These are phyloP conservation scores for Actinidia chinensis DNA, from an alignment of 179 eudicot species.

Conservation along the genomic window DNA sequence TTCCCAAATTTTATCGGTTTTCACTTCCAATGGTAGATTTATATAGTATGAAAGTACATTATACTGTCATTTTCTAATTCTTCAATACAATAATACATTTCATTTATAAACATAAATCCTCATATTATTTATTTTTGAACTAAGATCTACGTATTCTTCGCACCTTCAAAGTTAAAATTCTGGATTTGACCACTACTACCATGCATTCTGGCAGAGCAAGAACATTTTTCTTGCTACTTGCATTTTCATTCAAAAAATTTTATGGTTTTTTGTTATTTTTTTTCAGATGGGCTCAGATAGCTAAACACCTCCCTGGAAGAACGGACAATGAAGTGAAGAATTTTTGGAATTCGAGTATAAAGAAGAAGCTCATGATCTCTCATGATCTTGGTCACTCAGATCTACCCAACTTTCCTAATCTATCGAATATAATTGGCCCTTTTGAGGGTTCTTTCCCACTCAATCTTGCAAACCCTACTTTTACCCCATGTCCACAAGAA, in stretches of 20 bases:
- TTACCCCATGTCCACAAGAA: constrained; percentile 21
- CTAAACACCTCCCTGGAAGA: constrained; percentile 81
- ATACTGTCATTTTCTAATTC: no score
- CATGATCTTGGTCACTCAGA: constrained; percentile 17
- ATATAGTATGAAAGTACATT: no score
- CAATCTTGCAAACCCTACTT: constrained; percentile 29
- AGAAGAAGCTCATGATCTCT: constrained; percentile 54
- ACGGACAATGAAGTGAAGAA: constrained; percentile 90
- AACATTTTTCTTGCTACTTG: background rate
- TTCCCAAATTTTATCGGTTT: no score
- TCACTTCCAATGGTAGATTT: no score
- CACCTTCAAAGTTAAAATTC: background rate
- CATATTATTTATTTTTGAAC: background rate
- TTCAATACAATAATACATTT: background rate
- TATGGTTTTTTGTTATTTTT: no score
- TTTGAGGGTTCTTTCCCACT: constrained; percentile 21
- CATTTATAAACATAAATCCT: background rate
- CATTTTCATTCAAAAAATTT: constrained; percentile 15
- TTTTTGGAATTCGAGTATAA: constrained; percentile 84
- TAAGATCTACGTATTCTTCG: background rate
- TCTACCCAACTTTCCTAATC: constrained; percentile 13
- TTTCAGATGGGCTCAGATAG: constrained; percentile 78
- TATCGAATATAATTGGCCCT: background rate
- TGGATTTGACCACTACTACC: background rate
- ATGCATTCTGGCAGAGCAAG: no score